These are phyloP conservation scores for Leptomonas seymouri DNA, from an alignment of 208 protist genomes.

Conservation along the genomic window DNA sequence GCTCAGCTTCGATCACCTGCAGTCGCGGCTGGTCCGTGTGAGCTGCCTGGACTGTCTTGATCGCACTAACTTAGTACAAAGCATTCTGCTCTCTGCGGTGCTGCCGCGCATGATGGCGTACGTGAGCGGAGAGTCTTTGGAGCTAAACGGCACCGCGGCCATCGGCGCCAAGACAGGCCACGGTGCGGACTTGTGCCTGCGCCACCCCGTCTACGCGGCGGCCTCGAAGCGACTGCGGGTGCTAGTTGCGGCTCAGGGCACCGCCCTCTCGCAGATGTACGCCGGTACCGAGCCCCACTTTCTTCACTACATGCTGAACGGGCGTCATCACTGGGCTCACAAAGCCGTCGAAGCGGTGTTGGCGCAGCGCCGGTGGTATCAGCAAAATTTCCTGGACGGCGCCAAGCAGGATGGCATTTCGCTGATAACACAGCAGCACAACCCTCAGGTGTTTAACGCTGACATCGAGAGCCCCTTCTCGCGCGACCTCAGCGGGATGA, in stretches of 20 bases:
- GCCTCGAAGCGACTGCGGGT: slow-evolving; percentile 19
- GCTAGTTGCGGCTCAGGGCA: slow-evolving; percentile 65
- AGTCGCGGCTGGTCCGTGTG: slow-evolving; percentile 45
- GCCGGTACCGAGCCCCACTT: slow-evolving; percentile 74
- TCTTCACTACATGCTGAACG: slow-evolving; percentile 50
- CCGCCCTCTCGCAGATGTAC: slow-evolving; percentile 77
- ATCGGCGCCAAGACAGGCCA: neutral
- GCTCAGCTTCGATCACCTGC: slow-evolving; percentile 13
- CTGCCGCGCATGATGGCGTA: slow-evolving; percentile 62
- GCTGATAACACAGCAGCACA: slow-evolving; percentile 74
- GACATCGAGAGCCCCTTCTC: slow-evolving; percentile 73
- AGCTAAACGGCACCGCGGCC: neutral
- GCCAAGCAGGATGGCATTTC: slow-evolving; percentile 79
- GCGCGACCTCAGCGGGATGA: slow-evolving; percentile 67
- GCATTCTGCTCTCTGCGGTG: slow-evolving; percentile 42
- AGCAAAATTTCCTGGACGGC: slow-evolving; percentile 86
- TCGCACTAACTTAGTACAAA: slow-evolving; percentile 80
- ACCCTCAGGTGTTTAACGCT: slow-evolving; percentile 49
- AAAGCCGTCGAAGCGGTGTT: slow-evolving; percentile 34
- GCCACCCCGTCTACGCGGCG: neutral
- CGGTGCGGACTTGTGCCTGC: neutral
- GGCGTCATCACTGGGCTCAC: slow-evolving; percentile 17
- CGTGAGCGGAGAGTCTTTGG: slow-evolving; percentile 13
- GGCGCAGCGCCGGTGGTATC: slow-evolving; percentile 65
- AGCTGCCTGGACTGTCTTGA: slow-evolving; percentile 90